Evolutionary conservation across 2,329 filamentous ascomycete genomes (phyloP), one percentile per base, ranked within the genome.

Genomic region (Venturia carpophila): DNA sequence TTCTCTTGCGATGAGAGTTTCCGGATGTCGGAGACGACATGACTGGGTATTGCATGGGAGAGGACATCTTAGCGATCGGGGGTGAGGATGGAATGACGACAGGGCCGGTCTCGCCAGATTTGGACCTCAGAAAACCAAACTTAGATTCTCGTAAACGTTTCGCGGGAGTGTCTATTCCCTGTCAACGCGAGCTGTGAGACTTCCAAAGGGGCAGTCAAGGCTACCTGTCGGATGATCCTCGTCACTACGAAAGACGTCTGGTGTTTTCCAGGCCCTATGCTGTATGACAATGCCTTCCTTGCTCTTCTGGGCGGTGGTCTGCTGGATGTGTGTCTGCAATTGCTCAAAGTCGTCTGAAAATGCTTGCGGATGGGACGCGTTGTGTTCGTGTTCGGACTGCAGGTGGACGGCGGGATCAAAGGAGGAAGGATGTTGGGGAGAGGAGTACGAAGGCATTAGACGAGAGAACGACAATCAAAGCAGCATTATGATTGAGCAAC

Each of bases 11-110:
- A 37, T 74, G 79, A 73, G 69, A 78, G 72, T 71, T 74, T 61
- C 69, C 71, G 41, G 68, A 75, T 69, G 69, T 68, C 17, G 74
- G 73, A 37, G 75, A 74, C 1, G 84, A 83, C 70, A 79, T 84
- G 7, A 78, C 74, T 2, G 84, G 83, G 66, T 84, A 84, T 34
- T 78, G 71, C 24, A 86, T 74, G 2, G 86, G 83, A 17, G 86
- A 87, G 7, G 86, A 87, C 47, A 89, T 88, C 64, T 81, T 83
- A 80, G 80, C 71, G 70, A 69, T 72, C n/a, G 82, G 84, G 47
- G 79, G 77, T 37, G 79, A 81, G 1, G 77, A 79, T 15, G 74
- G 72, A 13, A 72, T 66, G 19, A 41, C 9, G 41, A 47, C 19
- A 27, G 56, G n/a, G 21, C 41, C 27, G n/a, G 6, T 41, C 17